phyloP scores from a whole-genome alignment of 1,284 basidiomycete species.

The Ustilago esculenta region DNA sequence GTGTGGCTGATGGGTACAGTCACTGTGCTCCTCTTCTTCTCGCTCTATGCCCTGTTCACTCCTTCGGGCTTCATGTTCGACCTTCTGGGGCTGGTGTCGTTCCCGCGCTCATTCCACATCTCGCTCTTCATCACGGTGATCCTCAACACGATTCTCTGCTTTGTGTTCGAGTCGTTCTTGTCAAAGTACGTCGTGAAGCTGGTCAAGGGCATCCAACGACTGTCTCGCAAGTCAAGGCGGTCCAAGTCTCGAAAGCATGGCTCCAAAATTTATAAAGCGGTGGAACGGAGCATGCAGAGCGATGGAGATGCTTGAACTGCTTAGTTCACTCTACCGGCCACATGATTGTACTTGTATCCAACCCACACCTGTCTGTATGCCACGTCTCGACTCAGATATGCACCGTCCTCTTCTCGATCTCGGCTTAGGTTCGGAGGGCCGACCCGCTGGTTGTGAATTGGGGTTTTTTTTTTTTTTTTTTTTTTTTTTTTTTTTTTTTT shows the following conservation, averaged over 20 bases:
- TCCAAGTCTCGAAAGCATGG: slow-evolving; percentile 22
- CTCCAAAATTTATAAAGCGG: slow-evolving; percentile 54
- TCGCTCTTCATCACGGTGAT: slow-evolving; percentile 78
- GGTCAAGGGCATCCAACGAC: slow-evolving; percentile 48
- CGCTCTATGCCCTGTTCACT: slow-evolving; percentile 61
- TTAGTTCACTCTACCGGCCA: too few species aligned
- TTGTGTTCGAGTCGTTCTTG: slow-evolving; percentile 76
- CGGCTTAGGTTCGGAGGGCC: too few species aligned
- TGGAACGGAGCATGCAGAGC: slow-evolving; percentile 49
- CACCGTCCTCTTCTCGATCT: too few species aligned
- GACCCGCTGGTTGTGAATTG: too few species aligned
- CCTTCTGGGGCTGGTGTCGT: slow-evolving; percentile 80
- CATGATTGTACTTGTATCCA: too few species aligned
- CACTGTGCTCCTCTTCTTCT: slow-evolving; percentile 43
- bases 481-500: too few species aligned
- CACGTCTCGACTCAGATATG: too few species aligned
- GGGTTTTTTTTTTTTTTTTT: too few species aligned
- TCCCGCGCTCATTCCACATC: slow-evolving; percentile 78
- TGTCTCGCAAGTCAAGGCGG: slow-evolving; percentile 12
- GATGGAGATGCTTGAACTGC: slow-evolving; percentile 52
- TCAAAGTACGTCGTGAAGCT: slow-evolving; percentile 39
- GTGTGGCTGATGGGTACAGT: slow-evolving; percentile 60
- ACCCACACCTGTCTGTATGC: too few species aligned
- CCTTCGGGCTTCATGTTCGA: slow-evolving; percentile 75
- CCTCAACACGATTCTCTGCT: slow-evolving; percentile 78